A percentile compares a stretch with the other conserved stretches of the same genome.
Evolutionary conservation across 1,284 basidiomycete genomes (phyloP).

Genomic region (Ceratobasidium sp.): DNA sequence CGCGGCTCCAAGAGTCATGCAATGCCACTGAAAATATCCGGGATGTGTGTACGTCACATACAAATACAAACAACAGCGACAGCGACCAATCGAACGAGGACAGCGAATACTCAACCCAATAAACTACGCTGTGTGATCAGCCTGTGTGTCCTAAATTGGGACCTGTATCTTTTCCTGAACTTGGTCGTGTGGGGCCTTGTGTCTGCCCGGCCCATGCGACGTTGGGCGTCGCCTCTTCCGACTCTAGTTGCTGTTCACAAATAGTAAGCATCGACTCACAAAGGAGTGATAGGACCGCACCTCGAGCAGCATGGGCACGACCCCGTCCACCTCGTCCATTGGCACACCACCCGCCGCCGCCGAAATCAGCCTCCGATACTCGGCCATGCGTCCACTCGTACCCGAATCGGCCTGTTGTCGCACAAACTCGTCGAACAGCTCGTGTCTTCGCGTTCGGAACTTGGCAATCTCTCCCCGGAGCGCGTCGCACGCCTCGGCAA

Average conservation of each 20-base stretch:
- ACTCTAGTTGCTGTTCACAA: slow-evolving; percentile 51
- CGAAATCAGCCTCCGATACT: slow-evolving; percentile 88
- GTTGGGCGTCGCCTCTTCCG: slow-evolving; percentile 50
- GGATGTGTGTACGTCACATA: slow-evolving; percentile 23
- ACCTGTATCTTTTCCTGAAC: not conserved
- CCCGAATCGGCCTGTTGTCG: slow-evolving; percentile 89
- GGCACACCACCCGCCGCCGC: slow-evolving; percentile 91
- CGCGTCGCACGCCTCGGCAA: slow-evolving; percentile 71
- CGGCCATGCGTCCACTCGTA: slow-evolving; percentile 86
- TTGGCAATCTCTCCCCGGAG: slow-evolving; percentile 75
- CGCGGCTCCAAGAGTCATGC: not conserved
- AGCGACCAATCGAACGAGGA: slow-evolving; percentile 26
- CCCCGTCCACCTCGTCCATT: slow-evolving; percentile 84
- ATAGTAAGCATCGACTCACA: not conserved
- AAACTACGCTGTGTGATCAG: slow-evolving; percentile 14
- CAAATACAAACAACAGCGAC: slow-evolving; percentile 44
- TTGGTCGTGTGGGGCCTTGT: slow-evolving; percentile 8
- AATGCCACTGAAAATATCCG: slow-evolving; percentile 31
- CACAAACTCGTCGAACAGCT: slow-evolving; percentile 80
- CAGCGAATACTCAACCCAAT: slow-evolving; percentile 36
- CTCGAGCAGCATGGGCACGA: slow-evolving; percentile 86
- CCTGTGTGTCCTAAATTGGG: slow-evolving; percentile 16
- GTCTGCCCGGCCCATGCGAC: slow-evolving; percentile 37
- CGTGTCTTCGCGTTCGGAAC: slow-evolving; percentile 75
- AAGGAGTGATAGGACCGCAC: slow-evolving; percentile 60